Evolutionary conservation across 257 asterid species (phyloP), one percentile per base, ranked within the genome.

Genomic region (Scutellaria baicalensis): DNA sequence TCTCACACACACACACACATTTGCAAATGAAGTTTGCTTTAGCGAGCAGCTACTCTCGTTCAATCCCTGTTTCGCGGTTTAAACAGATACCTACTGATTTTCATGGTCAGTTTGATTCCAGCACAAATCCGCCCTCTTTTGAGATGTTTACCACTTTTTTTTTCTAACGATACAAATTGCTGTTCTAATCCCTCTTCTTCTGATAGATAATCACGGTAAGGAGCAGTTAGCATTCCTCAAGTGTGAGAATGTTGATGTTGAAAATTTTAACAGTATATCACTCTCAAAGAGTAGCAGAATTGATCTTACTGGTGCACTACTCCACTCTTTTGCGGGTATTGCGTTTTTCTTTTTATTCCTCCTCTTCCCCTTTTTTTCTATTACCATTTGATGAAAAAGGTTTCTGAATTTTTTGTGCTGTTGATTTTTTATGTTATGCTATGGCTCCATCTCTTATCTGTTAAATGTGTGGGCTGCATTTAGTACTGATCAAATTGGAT

Each of bases 11-110:
- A 51, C 40, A 20, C 51, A 8, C 40, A 8, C 36, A 55, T 21
- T 62, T 44, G 73, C 64, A 67, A 75, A 84, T 84, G 84, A 84
- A 79, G 70, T 44, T 75, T 66, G 68, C 71, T 31, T 64, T 76
- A 31, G 36, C 58, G 54, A 84, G 45, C 79, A 60, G 74, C 70
- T 43, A 57, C 66, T 27, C 59, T 54, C 72, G 49, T 11, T 59
- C 38, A 45, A 9, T 58, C 44, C 68, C 64, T 56, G 51, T 69
- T 38, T 77, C 82, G 39, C 62, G 72, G 43, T 79, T 42, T 49
- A 78, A 72, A 6, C 77, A 64, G 50, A 68, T 62, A 13, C 78
- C 76, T 47, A 58, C 72, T 38, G 59, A 65, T 66, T 66, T 64
- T 40, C 69, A 48, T 59, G 74, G 86, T 77, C 52, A 69, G 57